These are phyloP conservation scores for Heracleum sosnowskyi DNA, from an alignment of 129 eudicot genomes.

Conservation along the genomic window DNA sequence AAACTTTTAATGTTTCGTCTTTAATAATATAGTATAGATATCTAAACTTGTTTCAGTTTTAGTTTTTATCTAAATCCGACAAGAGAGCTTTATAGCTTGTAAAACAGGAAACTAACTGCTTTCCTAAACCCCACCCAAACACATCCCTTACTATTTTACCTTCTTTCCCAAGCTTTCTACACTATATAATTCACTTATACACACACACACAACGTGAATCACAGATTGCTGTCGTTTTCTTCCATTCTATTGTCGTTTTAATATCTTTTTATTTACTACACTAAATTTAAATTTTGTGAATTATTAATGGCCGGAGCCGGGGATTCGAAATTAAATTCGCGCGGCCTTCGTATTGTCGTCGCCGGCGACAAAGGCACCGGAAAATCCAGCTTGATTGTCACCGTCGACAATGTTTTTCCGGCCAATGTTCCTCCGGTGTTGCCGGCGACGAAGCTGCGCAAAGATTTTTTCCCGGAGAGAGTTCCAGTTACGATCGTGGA, in stretches of 20 bases:
- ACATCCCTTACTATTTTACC: not conserved
- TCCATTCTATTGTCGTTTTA: too few species aligned
- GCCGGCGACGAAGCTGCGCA: constrained; percentile 73
- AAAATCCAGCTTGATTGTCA: constrained; percentile 67
- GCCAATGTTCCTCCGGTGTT: constrained; percentile 60
- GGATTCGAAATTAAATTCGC: constrained; percentile 22
- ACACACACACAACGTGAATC: too few species aligned
- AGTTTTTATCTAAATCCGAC: too few species aligned
- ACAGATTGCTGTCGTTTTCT: too few species aligned
- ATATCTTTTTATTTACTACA: not conserved
- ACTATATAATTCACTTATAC: not conserved
- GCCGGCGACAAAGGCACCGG: constrained; percentile 89
- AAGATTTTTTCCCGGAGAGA: constrained; percentile 68
- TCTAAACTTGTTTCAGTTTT: too few species aligned
- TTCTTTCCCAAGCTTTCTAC: not conserved
- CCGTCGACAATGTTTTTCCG: constrained; percentile 66
- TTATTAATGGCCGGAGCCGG: constrained; percentile 41
- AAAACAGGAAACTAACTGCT: too few species aligned
- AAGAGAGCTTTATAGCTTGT: too few species aligned
- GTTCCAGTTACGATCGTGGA: constrained; percentile 79
- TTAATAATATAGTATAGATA: too few species aligned
- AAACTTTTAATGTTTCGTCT: too few species aligned
- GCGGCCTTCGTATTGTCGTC: constrained; percentile 67
- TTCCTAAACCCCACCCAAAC: too few species aligned
- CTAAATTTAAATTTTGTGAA: too few species aligned